Evolutionary conservation across 306 rosid genomes (phyloP), one percentile per base, ranked within the genome.

Genomic region (apple (Malus domestica)): DNA sequence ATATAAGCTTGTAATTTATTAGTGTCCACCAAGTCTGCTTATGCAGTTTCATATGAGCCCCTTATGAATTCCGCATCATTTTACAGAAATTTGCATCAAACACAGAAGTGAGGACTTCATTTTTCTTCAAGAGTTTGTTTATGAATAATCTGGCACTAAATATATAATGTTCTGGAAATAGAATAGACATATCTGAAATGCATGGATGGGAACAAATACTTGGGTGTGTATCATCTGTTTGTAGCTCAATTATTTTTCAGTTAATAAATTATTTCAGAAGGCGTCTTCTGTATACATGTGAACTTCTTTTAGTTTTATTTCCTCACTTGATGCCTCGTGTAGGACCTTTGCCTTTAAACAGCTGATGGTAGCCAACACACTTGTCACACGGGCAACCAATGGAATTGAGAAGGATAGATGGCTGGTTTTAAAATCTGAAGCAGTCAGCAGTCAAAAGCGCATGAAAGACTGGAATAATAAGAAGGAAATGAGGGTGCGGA

Each of bases 351-450:
- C 70, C 70, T 61, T 80, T 81, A 70, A 73, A 80, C 86, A 89
- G 95, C 87, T 23, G 89, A 85, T 79, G 90, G 86, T 72, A 87
- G 89, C 68, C 85, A 60, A 79, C 62, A n/a, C 91, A 77, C 80
- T 88, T 87, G 69, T 79, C 87, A 1, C 88, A 60, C 55, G 88
- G 83, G 80, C 84, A 83, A 78, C 71, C 86, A 3, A 6, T 88
- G 80, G 93, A 89, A 82, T 80, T 68, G 86, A 78, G 84, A 81
- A 67, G 76, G 83, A 79, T 58, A 62, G 77, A 33, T 59, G 72
- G 42, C 46, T 33, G 70, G 70, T 19, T 66, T 63, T 66, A 66
- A 44, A 67, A 3, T 16, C 16, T 46, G 77, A 42, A 60, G 58
- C 69, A 25, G 59, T 22, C 25, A 60, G 58, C 69, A 25, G 59